Evolutionary conservation across 768 basidiomycete genomes (phyloP).

Genomic region (Pisolithus marmoratus): DNA sequence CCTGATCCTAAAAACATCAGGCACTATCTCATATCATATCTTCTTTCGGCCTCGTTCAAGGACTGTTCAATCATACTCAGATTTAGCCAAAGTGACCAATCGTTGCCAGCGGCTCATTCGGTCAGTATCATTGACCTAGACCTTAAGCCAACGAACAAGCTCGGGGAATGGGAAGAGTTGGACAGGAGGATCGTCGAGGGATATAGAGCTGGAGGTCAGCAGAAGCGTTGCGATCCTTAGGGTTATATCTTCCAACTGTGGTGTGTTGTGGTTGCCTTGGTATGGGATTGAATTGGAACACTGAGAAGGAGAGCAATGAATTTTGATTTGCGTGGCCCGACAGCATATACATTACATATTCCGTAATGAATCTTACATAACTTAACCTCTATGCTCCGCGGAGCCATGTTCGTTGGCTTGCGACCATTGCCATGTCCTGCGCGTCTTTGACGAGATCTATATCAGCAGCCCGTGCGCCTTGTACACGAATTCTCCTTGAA

Average conservation of each 20-base stretch:
- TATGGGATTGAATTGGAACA: too few species aligned
- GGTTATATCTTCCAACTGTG: background rate
- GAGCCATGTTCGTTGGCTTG: background rate
- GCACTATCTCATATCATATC: constrained; percentile 65
- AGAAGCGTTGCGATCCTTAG: constrained; percentile 19
- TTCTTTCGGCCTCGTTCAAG: constrained; percentile 92
- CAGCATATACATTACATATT: too few species aligned
- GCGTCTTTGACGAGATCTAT: constrained; percentile 9
- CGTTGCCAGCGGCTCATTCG: constrained; percentile 22
- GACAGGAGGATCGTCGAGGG: constrained; percentile 60
- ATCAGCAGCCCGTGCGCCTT: constrained; percentile 3
- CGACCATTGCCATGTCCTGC: constrained; percentile 9
- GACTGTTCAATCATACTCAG: constrained; percentile 80
- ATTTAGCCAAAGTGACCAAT: constrained; percentile 6
- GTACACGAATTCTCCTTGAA: background rate
- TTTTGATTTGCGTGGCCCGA: too few species aligned
- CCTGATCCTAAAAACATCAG: constrained; percentile 43
- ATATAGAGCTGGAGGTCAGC: constrained; percentile 25
- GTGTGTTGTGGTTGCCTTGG: too few species aligned
- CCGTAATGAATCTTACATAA: too few species aligned
- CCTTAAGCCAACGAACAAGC: constrained; percentile 60
- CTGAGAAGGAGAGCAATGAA: too few species aligned
- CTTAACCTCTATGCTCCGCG: background rate
- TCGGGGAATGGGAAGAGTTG: constrained; percentile 67
- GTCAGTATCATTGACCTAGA: constrained; percentile 85